Base-by-base conservation (phyloP, 176 grass and related monocot species). In the Sorghum bicolor region DNA sequence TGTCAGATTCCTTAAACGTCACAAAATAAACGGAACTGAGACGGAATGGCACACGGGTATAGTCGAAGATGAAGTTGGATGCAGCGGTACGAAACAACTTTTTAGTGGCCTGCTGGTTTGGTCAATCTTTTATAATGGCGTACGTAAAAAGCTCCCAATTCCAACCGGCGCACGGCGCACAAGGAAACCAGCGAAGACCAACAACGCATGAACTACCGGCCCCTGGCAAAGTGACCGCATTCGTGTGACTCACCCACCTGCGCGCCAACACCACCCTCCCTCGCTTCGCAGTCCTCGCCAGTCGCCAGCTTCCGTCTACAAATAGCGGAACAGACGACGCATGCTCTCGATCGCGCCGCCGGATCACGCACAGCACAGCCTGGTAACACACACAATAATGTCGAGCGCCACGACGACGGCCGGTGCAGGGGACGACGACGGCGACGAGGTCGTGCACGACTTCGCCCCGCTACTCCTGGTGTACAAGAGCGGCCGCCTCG, bases 401-500 rank as follows among this genome's bases (percentile, higher is more conserved):
- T 52, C 80, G 38, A 28, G 62, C n/a, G 4, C 16, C 29, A 45
- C 19, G 22, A 55, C 19, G 48, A 4, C 53, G 19, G 74, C 5
- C 55, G 61, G 40, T 6, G 6, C 6, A 1, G 43, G 6, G 30
- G 57, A 43, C 15, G 37, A 17, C 17, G 76, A 16, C 15, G 64
- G 8, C 15, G 71, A 80, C 29, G 82, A 86, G 60, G 70, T 91
- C 14, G 17, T 84, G 29, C 86, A 79, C 66, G 91, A 91, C 81
- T 90, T 90, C 60, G 38, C 77, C 5, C 76, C 76, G 55, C 82
- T 81, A 15, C 75, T 94, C 62, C 50, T 86, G 12, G 79, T 84
- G 0, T 87, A 85, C 81, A 92, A 48, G 82, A 92, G 87, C 84
- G 87, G 89, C 31, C 41, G 83, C 5, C 83, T 89, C 7, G 84